A percentile compares a stretch with the other conserved stretches of the same genome.
These are phyloP conservation scores for Calonectria hongkongensis DNA, from an alignment of 2,329 filamentous ascomycete genomes.

Conservation along the genomic window DNA sequence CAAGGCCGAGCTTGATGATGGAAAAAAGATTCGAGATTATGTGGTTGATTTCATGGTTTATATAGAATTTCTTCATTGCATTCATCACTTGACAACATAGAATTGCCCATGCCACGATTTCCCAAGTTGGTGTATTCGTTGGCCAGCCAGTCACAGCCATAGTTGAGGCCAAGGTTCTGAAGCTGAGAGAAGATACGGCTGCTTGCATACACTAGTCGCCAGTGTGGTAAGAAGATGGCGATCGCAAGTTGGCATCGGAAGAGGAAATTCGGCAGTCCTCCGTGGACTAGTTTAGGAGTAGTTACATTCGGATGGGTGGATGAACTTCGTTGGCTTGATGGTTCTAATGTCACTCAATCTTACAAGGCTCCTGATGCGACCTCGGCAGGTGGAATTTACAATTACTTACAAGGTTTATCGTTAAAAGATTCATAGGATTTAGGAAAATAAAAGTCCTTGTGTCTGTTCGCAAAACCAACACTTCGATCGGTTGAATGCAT, in stretches of 20 bases:
- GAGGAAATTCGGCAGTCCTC: conserved; percentile 4
- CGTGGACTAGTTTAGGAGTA: not conserved
- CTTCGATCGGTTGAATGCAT: not conserved
- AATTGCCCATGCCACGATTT: not conserved
- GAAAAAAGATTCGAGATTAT: not conserved
- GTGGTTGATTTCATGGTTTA: not conserved
- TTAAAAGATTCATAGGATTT: too few species aligned
- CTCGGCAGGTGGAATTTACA: not conserved
- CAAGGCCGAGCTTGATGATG: not conserved
- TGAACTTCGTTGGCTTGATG: not conserved
- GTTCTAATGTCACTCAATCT: not conserved
- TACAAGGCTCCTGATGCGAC: not conserved
- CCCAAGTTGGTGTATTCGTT: too few species aligned
- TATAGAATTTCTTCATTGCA: not conserved
- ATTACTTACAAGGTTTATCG: too few species aligned
- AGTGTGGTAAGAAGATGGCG: not conserved
- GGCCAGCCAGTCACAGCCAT: not conserved
- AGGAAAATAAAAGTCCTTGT: too few species aligned
- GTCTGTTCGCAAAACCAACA: not conserved
- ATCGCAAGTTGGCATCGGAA: conserved; percentile 6
- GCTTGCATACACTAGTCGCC: not conserved
- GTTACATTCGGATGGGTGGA: not conserved
- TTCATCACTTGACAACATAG: not conserved
- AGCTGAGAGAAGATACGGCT: not conserved
- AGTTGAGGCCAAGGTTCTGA: not conserved